Base-by-base conservation (phyloP, 305 asterid genomes). In the Solanum chacoense region DNA sequence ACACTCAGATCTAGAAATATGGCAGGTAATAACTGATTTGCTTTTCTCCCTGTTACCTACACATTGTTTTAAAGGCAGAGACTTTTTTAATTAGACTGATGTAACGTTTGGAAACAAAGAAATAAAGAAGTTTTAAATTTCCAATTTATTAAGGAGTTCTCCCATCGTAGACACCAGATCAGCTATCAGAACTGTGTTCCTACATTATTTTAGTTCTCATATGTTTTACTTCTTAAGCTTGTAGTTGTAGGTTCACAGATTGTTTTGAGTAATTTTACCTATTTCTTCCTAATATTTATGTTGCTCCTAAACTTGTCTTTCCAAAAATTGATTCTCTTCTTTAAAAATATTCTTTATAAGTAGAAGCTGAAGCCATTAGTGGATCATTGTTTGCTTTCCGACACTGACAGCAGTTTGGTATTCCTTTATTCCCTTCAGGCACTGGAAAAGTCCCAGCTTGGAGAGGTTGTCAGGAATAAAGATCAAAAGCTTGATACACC, bases 381-480 rank as follows among this genome's bases (percentile, higher is more conserved):
- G 73, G 73, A 32, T 84, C 75, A 55, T 55, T 59, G 45, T 12
- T 40, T 84, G 14, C 87, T 59, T 32, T 22, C 36, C 24, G 45
- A 84, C 28, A 55, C 74, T 84, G 50, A 84, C 42, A 8, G 4
- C n/a, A 55, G n/a, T 7, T 84, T 63, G 87, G 45, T 84, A 59
- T 59, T 55, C 40, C 37, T 84, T 59, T 84, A 14, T 22, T 55
- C 32, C 74, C 28, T 50, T 26, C 94, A 97, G 99, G 99, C 99
- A 55, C 98, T 98, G 87, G 99, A 95, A 45, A 98, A 98, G 95
- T 94, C 99, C 89, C 99, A 98, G 93, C 94, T 98, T 65, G 99
- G 97, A 65, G 98, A 96, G 9, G 92, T 92, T 88, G 95, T 98
- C 91, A 97, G 98, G 65, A 94, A 94, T 76, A 98, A 98, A 91